Conservation (phyloP, 2,329 filamentous ascomycete species). For the Berkeleyomyces rouxiae region DNA sequence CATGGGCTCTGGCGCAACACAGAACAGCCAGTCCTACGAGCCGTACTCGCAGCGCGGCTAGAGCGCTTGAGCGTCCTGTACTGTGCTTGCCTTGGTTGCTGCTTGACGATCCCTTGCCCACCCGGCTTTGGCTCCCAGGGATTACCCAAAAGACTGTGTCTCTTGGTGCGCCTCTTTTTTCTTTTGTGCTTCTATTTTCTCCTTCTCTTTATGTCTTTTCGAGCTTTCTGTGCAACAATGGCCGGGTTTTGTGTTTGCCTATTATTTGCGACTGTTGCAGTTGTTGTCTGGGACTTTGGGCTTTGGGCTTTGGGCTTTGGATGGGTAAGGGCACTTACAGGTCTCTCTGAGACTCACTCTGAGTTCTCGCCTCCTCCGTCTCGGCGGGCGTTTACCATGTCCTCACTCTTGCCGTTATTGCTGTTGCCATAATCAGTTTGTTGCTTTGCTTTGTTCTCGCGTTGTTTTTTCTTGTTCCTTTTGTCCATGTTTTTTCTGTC, state of each 20-base stretch:
- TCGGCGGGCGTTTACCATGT: background rate
- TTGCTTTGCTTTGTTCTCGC: background rate
- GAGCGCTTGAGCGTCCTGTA: conserved; percentile 12
- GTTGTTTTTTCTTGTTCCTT: background rate
- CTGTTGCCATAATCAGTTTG: background rate
- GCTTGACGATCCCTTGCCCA: no score
- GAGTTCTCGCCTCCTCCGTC: no score
- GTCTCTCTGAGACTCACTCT: background rate
- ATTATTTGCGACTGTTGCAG: background rate
- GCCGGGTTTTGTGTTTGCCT: background rate
- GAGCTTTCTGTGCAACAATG: background rate
- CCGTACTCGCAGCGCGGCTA: conserved; percentile 43
- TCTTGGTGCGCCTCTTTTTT: background rate
- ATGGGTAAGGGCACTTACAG: conserved; percentile 2
- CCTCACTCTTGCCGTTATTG: background rate
- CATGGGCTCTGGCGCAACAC: conserved; percentile 22
- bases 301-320: background rate
- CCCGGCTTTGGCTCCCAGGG: no score
- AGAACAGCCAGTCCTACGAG: conserved; percentile 43
- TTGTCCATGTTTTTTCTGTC: background rate
- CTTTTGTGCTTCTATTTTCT: background rate
- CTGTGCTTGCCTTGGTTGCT: no score
- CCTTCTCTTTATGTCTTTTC: background rate
- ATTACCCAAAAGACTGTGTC: no score
- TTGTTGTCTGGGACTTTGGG: background rate